Percentiles rank a stretch among this genome's conserved stretches.
Evolutionary conservation across 495 filamentous ascomycete species (phyloP).

Genomic region (Aspergillus conjunctus): DNA sequence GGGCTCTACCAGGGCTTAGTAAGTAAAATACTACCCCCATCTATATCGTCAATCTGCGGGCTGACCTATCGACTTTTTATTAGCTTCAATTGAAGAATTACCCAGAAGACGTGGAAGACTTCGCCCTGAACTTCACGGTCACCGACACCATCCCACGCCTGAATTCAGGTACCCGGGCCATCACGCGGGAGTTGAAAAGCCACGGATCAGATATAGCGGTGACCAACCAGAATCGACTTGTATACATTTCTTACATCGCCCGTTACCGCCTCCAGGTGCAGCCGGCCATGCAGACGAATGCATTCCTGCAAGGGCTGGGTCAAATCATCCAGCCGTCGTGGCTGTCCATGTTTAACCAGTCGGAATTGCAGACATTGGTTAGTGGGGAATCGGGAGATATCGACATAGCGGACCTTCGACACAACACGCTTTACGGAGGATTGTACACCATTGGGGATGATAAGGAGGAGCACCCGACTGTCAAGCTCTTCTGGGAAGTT

Average conservation of each 20-base stretch:
- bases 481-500: slow-evolving; percentile 90
- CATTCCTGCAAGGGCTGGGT: slow-evolving; percentile 82
- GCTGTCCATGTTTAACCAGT: slow-evolving; percentile 98
- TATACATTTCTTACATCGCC: slow-evolving; percentile 93
- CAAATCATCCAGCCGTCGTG: slow-evolving; percentile 88
- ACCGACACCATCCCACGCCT: slow-evolving; percentile 70
- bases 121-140: slow-evolving; percentile 87
- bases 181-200: slow-evolving; percentile 73
- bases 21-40: slow-evolving; percentile 26
- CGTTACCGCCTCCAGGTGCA: slow-evolving; percentile 82
- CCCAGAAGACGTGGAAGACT: slow-evolving; percentile 72
- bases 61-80: slow-evolving; percentile 5
- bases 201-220: slow-evolving; percentile 77
- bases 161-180: slow-evolving; percentile 43
- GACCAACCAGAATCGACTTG: slow-evolving; percentile 84
- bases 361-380: slow-evolving; percentile 88
- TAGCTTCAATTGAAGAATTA: slow-evolving; percentile 86
- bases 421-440: slow-evolving; percentile 84
- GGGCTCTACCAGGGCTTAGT: slow-evolving; percentile 89
- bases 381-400: slow-evolving; percentile 84
- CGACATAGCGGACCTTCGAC: slow-evolving; percentile 83
- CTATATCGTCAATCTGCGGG: not conserved
- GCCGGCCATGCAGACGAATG: slow-evolving; percentile 73
- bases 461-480: slow-evolving; percentile 76
- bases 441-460: slow-evolving; percentile 88